Percentiles rank a stretch among this genome's conserved stretches.
phyloP scores from a whole-genome alignment of 2,329 filamentous ascomycete genomes.

The Penicillium sp. region DNA sequence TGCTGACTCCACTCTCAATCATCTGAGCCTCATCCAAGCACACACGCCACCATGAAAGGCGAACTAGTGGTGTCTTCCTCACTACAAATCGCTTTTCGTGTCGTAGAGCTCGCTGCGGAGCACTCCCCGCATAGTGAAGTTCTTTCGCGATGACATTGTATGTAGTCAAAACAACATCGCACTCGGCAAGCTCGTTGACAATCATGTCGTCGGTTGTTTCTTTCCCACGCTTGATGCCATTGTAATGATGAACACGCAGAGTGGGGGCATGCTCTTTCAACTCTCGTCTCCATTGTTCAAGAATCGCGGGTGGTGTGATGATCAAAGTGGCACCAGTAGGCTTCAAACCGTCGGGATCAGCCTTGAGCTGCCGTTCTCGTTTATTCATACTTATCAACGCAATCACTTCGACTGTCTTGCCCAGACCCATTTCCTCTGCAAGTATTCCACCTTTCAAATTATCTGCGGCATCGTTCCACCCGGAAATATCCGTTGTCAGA shows the following conservation, averaged over 20 bases:
- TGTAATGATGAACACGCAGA: conserved; percentile 57
- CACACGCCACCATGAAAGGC: conserved; percentile 85
- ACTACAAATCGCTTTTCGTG: conserved; percentile 63
- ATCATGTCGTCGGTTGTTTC: conserved; percentile 40
- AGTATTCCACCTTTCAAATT: conserved; percentile 46
- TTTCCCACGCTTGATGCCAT: conserved; percentile 48
- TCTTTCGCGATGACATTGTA: conserved; percentile 73
- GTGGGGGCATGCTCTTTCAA: conserved; percentile 56
- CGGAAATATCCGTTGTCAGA: conserved; percentile 36
- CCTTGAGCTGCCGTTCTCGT: conserved; percentile 22
- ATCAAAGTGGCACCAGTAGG: conserved; percentile 59
- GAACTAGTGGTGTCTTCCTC: conserved; percentile 71
- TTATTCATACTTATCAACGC: conserved; percentile 45
- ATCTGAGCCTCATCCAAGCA: conserved; percentile 73
- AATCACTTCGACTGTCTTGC: conserved; percentile 52
- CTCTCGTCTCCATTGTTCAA: conserved; percentile 63
- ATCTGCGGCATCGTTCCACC: conserved; percentile 32
- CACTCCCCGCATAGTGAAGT: conserved; percentile 69
- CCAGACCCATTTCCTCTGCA: conserved; percentile 52
- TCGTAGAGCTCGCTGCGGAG: conserved; percentile 69
- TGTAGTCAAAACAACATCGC: conserved; percentile 61
- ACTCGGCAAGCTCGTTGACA: conserved; percentile 46
- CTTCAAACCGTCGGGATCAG: conserved; percentile 26
- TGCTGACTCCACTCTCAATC: conserved; percentile 83
- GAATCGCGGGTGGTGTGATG: conserved; percentile 60